phyloP scores from a whole-genome alignment of 495 filamentous ascomycete genomes.

The Xylaria telfairii region DNA sequence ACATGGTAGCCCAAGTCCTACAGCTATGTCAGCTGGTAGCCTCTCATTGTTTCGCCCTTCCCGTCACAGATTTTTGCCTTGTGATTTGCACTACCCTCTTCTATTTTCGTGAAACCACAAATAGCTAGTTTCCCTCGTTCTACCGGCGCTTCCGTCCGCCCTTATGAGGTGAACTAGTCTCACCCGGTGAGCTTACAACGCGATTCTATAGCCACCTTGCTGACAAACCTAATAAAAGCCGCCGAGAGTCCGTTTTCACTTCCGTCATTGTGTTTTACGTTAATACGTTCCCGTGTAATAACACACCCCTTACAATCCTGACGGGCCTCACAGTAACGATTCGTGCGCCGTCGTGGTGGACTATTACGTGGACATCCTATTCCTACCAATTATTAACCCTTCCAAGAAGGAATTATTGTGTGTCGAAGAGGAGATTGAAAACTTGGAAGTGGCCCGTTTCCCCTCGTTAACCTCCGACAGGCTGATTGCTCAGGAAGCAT shows the following conservation, averaged over 20 bases:
- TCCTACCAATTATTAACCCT: background rate
- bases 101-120: conserved; percentile 1
- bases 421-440: background rate
- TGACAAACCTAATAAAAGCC: background rate
- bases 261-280: background rate
- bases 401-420: background rate
- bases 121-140: background rate
- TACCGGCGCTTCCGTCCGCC: background rate
- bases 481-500: conserved; percentile 9
- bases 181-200: background rate
- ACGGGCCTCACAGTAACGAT: background rate
- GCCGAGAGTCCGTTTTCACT: background rate
- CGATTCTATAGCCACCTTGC: background rate
- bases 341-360: background rate
- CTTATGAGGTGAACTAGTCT: background rate
- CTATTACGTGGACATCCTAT: background rate
- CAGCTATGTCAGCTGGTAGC: conserved; percentile 9
- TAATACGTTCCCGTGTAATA: conserved; percentile 8
- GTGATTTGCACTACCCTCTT: background rate
- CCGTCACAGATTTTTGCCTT: background rate
- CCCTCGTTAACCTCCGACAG: conserved; percentile 7
- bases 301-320: background rate
- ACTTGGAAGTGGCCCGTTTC: conserved; percentile 18
- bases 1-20: background rate
- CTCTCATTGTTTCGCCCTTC: background rate